Conservation (phyloP, 108 stramenopile species). For the Nitzschia putrida region DNA sequence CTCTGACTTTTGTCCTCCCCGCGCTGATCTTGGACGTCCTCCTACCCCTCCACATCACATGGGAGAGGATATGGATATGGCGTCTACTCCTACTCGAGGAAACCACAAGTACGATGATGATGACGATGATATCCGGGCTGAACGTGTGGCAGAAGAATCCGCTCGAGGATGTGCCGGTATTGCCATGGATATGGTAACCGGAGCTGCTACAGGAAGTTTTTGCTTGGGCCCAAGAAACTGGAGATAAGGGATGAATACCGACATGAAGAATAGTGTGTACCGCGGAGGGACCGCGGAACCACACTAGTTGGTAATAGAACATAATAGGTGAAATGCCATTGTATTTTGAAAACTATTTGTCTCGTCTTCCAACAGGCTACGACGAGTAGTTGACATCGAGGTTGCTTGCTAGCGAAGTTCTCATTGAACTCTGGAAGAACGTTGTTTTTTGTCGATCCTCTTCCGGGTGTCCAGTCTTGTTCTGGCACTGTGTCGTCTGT, state of each 20-base stretch:
- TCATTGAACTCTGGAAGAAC: too few relatives aligned
- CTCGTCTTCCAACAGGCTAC: too few relatives aligned
- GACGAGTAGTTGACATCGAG: too few relatives aligned
- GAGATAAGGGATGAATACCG: conserved; percentile 21
- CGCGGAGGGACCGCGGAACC: too few relatives aligned
- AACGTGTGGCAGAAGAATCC: conserved; percentile 15
- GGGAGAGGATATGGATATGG: conserved; percentile 23
- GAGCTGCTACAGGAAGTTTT: conserved; percentile 58
- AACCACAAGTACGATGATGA: conserved; percentile 31
- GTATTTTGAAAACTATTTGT: too few relatives aligned
- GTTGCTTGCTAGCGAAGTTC: too few relatives aligned
- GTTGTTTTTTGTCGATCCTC: too few relatives aligned
- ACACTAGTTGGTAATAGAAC: too few relatives aligned
- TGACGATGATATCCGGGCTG: conserved; percentile 20
- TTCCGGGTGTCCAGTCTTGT: too few relatives aligned
- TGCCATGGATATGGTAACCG: conserved; percentile 52
- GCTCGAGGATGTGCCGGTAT: conserved; percentile 49
- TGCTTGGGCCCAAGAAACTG: conserved; percentile 49
- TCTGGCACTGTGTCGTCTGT: too few relatives aligned
- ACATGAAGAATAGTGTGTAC: too few relatives aligned
- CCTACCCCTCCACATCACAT: conserved; percentile 26
- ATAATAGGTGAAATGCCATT: too few relatives aligned
- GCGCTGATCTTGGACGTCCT: conserved; percentile 48
- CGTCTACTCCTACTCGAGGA: conserved; percentile 14
- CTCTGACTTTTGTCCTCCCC: conserved; percentile 60